Evolutionary conservation across 495 filamentous ascomycete species (phyloP).

Genomic region (Neurospora sp.): DNA sequence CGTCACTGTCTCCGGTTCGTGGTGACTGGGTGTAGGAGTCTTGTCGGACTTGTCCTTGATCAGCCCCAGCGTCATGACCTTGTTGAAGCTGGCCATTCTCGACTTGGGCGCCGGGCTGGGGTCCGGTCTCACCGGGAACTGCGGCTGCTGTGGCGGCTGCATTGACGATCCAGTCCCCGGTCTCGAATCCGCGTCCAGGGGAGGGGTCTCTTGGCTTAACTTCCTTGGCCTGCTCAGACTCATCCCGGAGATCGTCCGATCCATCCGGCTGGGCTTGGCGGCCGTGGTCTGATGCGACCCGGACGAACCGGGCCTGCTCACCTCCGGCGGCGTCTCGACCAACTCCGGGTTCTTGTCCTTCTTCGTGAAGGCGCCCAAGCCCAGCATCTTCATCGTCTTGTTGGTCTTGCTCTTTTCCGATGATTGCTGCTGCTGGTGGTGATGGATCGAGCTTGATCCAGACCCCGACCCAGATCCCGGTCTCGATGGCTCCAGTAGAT

Average conservation of each 20-base stretch:
- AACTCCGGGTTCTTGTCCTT: neutral
- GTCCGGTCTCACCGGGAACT: neutral
- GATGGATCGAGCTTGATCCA: neutral
- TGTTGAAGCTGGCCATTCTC: neutral
- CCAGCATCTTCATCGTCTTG: neutral
- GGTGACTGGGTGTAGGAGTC: neutral
- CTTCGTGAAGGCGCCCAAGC: neutral
- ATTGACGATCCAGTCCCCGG: neutral
- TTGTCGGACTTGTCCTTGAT: neutral
- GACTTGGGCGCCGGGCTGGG: neutral
- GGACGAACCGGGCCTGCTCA: neutral
- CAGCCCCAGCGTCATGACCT: neutral
- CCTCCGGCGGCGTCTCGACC: neutral
- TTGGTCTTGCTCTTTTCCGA: neutral
- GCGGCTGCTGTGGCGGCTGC: neutral
- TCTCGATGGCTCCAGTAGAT: neutral
- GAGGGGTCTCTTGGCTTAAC: neutral
- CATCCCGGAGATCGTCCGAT: neutral
- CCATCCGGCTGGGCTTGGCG: neutral
- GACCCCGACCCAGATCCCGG: neutral
- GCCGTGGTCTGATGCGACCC: neutral
- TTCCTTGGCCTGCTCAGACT: neutral
- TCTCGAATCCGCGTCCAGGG: neutral
- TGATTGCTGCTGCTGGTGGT: neutral
- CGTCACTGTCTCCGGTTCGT: neutral